A percentile compares a stretch with the other conserved stretches of the same genome.
phyloP scores from a whole-genome alignment of 371 early-diverging fungal species.

The Blakeslea trispora region DNA sequence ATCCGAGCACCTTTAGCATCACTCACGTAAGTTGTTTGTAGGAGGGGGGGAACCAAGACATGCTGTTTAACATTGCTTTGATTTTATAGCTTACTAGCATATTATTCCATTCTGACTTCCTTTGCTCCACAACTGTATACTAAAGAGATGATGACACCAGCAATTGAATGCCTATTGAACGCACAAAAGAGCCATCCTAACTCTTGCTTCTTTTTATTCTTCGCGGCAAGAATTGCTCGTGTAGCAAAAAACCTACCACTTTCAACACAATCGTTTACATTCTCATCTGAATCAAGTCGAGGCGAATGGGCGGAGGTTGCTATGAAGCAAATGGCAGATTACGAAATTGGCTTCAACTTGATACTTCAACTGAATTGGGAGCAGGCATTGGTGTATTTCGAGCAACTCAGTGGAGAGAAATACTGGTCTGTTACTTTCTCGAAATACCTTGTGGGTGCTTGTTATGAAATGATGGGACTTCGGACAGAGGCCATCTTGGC shows the following conservation, averaged over 20 bases:
- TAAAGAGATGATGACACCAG: slow-evolving; percentile 44
- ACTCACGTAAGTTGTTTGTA: slow-evolving; percentile 41
- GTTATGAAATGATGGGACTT: slow-evolving; percentile 53
- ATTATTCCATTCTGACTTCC: slow-evolving; percentile 55
- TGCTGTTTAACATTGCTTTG: background rate
- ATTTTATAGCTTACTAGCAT: slow-evolving; percentile 36
- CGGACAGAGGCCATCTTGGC: slow-evolving; percentile 53
- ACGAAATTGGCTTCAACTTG: slow-evolving; percentile 63
- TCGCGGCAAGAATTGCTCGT: slow-evolving; percentile 57
- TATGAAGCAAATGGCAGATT: slow-evolving; percentile 56
- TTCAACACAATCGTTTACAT: slow-evolving; percentile 56
- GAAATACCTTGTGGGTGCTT: slow-evolving; percentile 62
- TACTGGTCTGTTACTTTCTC: slow-evolving; percentile 67
- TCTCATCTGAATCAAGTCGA: slow-evolving; percentile 53
- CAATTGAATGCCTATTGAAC: slow-evolving; percentile 58
- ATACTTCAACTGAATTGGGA: slow-evolving; percentile 59
- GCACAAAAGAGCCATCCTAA: slow-evolving; percentile 58
- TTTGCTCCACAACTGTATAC: slow-evolving; percentile 49
- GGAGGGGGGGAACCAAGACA: background rate
- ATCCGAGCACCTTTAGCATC: slow-evolving; percentile 62
- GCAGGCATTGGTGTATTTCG: slow-evolving; percentile 47
- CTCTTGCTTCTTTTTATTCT: slow-evolving; percentile 63
- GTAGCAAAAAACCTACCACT: slow-evolving; percentile 51
- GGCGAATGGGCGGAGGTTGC: slow-evolving; percentile 58
- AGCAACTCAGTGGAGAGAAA: slow-evolving; percentile 48